A percentile compares a stretch with the other conserved stretches of the same genome.
Conservation (phyloP, 2,329 filamentous ascomycete genomes). For the Aspergillus cejpii region DNA sequence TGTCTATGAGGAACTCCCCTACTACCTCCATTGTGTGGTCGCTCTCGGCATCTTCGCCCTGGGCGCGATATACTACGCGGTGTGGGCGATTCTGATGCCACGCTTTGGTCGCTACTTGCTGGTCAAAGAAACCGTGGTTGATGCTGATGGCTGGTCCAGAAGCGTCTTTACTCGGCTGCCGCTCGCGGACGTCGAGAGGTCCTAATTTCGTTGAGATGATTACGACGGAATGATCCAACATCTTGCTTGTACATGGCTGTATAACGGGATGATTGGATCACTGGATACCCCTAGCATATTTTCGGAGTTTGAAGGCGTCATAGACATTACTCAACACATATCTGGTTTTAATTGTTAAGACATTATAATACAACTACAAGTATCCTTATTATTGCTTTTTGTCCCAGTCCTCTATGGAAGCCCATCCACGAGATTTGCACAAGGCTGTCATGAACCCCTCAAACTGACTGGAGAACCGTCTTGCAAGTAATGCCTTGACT, state of each 20-base stretch:
- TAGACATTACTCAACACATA: not conserved
- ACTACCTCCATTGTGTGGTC: constrained; percentile 50
- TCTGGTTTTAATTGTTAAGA: not conserved
- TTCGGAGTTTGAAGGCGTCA: constrained; percentile 5
- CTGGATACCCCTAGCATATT: constrained; percentile 1
- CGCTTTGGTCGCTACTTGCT: constrained; percentile 46
- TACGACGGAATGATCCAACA: constrained; percentile 14
- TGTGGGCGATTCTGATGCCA: constrained; percentile 48
- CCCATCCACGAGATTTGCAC: constrained; percentile 32
- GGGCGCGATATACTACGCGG: constrained; percentile 47
- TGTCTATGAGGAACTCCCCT: constrained; percentile 49
- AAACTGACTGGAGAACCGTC: constrained; percentile 42
- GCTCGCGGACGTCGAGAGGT: constrained; percentile 8
- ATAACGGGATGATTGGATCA: constrained; percentile 1
- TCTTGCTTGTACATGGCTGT: constrained; percentile 11
- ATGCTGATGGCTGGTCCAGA: constrained; percentile 59
- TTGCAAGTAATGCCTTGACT: constrained; percentile 32
- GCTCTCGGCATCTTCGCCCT: constrained; percentile 46
- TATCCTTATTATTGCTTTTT: constrained; percentile 10
- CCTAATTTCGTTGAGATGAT: constrained; percentile 2
- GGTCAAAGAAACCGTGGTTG: constrained; percentile 49
- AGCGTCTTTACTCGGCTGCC: constrained; percentile 48
- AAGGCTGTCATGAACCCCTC: constrained; percentile 39
- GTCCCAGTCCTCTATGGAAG: constrained; percentile 45
- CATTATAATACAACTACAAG: not conserved